phyloP scores from a whole-genome alignment of 306 rosid species.

The Trifolium repens region DNA sequence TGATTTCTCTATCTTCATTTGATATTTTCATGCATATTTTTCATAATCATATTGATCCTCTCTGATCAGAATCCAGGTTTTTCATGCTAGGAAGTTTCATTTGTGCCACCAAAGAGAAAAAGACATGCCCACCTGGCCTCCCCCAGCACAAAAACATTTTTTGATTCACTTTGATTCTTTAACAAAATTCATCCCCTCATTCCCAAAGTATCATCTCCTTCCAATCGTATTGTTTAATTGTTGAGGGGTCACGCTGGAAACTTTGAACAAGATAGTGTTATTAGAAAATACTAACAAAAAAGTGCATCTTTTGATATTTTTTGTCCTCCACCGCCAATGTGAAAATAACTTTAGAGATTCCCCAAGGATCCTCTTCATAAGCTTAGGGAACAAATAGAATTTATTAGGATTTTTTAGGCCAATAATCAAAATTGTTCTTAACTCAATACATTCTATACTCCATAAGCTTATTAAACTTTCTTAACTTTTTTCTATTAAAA shows the following conservation, averaged over 20 bases:
- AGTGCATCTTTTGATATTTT: too few species aligned
- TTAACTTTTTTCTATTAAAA: conserved; percentile 28
- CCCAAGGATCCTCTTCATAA: neutral
- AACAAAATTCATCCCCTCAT: conserved; percentile 27
- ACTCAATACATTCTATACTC: neutral
- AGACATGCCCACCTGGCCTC: conserved; percentile 32
- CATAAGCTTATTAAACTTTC: neutral
- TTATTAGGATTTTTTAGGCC: too few species aligned
- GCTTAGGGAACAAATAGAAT: too few species aligned
- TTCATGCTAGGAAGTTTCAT: conserved; percentile 34
- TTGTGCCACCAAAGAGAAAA: conserved; percentile 32
- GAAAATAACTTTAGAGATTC: neutral
- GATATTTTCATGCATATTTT: conserved; percentile 18
- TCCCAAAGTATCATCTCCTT: too few species aligned
- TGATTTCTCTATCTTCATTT: neutral
- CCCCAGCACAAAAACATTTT: conserved; percentile 39
- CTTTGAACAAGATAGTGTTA: conserved; percentile 34
- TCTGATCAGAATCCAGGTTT: conserved; percentile 32
- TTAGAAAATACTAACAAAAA: neutral
- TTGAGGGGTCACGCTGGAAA: conserved; percentile 15
- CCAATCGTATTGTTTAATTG: neutral
- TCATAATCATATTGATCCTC: conserved; percentile 30
- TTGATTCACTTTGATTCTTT: conserved; percentile 23
- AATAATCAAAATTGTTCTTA: conserved; percentile 19
- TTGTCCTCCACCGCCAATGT: too few species aligned